Percentiles rank a stretch among this genome's conserved stretches.
phyloP scores from a whole-genome alignment of 345 rosid species.

The Viola odorata region DNA sequence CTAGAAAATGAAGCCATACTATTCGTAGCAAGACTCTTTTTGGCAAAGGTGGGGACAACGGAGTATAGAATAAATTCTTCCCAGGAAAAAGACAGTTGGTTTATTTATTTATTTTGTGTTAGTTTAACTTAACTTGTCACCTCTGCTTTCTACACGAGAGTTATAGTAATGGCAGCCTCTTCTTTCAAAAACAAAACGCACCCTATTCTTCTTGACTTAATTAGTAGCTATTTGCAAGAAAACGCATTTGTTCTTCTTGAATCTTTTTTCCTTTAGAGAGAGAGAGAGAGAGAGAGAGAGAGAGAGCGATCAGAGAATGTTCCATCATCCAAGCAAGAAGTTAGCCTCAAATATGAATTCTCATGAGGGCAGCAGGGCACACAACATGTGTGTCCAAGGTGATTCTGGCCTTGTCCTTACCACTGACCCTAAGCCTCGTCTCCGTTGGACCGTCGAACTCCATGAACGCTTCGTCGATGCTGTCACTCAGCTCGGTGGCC shows the following conservation, averaged over 20 bases:
- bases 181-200: conserved; percentile 78
- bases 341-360: conserved; percentile 81
- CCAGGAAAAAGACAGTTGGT: neutral
- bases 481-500: conserved; percentile 97
- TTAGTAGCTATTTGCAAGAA: too few species aligned
- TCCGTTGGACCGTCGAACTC: conserved; percentile 99
- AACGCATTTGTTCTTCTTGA: conserved; percentile 94
- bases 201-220: conserved; percentile 66
- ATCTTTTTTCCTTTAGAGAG: conserved; percentile 35
- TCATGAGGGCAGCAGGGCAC: conserved; percentile 47
- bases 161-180: conserved; percentile 16
- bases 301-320: conserved; percentile 49
- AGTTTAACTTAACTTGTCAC: conserved; percentile 15
- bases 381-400: conserved; percentile 82
- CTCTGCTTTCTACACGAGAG: conserved; percentile 16
- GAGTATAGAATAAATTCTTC: conserved; percentile 16
- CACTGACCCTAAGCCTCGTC: conserved; percentile 99
- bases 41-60: conserved; percentile 16
- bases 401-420: conserved; percentile 99
- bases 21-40: conserved; percentile 4
- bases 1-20: too few species aligned
- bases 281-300: conserved; percentile 13
- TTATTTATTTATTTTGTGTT: neutral
- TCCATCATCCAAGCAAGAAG: conserved; percentile 66
- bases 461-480: conserved; percentile 99